Evolutionary conservation across 495 filamentous ascomycete species (phyloP).

Genomic region (Penicillium turbatum): DNA sequence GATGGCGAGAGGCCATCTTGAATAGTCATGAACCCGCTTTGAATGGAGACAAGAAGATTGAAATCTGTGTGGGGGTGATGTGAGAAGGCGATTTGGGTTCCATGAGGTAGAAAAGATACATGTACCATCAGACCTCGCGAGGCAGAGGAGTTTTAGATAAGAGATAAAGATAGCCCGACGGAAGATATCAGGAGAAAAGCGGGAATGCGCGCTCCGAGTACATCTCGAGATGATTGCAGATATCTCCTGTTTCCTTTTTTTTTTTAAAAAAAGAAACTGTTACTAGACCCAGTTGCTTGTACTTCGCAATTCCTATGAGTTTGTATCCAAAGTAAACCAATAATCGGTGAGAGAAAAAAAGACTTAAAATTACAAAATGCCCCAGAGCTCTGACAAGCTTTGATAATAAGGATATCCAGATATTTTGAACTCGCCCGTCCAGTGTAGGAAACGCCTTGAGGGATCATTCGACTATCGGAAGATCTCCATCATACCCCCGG

Average conservation of each 20-base stretch:
- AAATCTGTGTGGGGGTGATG: not conserved
- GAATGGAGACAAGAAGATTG: not conserved
- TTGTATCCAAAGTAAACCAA: too few relatives aligned
- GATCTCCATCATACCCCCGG: not conserved
- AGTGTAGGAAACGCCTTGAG: not conserved
- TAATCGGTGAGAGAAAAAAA: constrained; percentile 1
- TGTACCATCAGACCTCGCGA: too few relatives aligned
- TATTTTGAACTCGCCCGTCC: not conserved
- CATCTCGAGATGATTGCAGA: too few relatives aligned
- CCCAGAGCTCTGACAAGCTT: not conserved
- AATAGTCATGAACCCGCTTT: constrained; percentile 40
- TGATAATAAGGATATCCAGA: not conserved
- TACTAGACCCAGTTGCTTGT: not conserved
- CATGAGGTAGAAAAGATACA: too few relatives aligned
- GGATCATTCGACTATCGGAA: not conserved
- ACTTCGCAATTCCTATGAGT: not conserved
- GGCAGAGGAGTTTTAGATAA: too few relatives aligned
- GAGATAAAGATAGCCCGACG: too few relatives aligned
- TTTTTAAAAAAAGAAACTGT: too few relatives aligned
- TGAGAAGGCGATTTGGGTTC: too few relatives aligned
- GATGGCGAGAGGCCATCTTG: constrained; percentile 62
- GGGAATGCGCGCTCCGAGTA: too few relatives aligned
- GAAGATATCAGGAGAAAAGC: too few relatives aligned
- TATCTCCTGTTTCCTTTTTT: too few relatives aligned
- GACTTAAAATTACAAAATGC: constrained; percentile 1